These are phyloP conservation scores for Ramaria sp. DNA, from an alignment of 768 basidiomycete species.

Conservation along the genomic window DNA sequence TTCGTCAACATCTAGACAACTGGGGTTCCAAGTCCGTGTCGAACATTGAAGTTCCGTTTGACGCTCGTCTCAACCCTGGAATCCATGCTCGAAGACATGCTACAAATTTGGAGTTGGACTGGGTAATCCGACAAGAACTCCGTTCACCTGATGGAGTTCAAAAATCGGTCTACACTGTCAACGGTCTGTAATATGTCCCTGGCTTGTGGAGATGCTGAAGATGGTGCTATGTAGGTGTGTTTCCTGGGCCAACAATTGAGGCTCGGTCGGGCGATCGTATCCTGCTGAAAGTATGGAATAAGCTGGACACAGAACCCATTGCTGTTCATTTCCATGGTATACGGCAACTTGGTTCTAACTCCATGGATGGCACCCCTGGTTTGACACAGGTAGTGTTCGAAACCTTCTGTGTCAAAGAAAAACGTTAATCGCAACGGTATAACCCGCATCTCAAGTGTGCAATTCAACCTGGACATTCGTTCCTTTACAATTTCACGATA, in stretches of 20 bases:
- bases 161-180: constrained; percentile 11
- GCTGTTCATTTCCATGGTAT: constrained; percentile 12
- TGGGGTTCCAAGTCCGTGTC: background rate
- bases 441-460: background rate
- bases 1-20: background rate
- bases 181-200: background rate
- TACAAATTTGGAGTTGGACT: constrained; percentile 1
- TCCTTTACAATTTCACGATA: constrained; percentile 8
- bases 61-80: constrained; percentile 1
- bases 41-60: background rate
- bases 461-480: background rate
- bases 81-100: background rate
- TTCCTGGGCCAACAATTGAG: constrained; percentile 14
- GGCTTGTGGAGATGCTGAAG: background rate
- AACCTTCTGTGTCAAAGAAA: too few relatives aligned
- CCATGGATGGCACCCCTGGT: constrained; percentile 4
- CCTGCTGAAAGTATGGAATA: constrained; percentile 8
- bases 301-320: constrained; percentile 4
- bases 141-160: constrained; percentile 11
- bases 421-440: background rate
- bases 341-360: constrained; percentile 7
- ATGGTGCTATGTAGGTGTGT: background rate
- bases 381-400: background rate
- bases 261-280: constrained; percentile 11
- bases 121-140: constrained; percentile 7